Evolutionary conservation across 1,139 yeast species (phyloP), one percentile per base, ranked within the genome.

Genomic region (Hemisphaericaspora xylofermentans): DNA sequence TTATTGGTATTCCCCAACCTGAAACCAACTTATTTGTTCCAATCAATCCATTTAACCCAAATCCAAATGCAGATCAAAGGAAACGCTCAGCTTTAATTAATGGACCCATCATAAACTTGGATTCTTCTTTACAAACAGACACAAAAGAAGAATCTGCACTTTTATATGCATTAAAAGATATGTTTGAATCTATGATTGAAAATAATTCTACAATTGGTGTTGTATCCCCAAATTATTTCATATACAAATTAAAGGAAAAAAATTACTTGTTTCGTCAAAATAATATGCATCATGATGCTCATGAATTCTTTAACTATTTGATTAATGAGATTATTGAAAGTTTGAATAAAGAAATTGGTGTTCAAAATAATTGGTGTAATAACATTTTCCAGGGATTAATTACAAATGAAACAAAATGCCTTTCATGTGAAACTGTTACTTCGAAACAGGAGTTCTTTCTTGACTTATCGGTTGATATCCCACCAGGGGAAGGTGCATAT

Each of bases 221-320:
- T 7, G 91, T 88, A 1, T 86, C 96, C 1, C 97, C 98, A 0
- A 67, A 71, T 25, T 76, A 78, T 53, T 77, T 93, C 39, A 80
- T 93, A 38, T 83, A 81, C 37, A 82, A 84, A 40, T 69, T 91
- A 41, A 89, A 89, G 60, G 79, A 78, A 43, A 89, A 88, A 53
- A 93, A 93, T 59, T 86, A 82, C 52, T 68, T 93, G 51, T 93
- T 93, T 60, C 73, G 96, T 47, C 86, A 89, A 45, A 82, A 86
- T 40, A 72, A 72, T 46, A 89, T 91, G 96, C 98, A 93, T 61
- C 98, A 93, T 58, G 98, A 93, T 68, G 97, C 98, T 2, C 98
- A 93, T 63, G 98, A 93, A 61, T 93, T 93, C 61, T 76, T 89
- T 58, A 91, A 91, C 60, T 91, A 88, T 56, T 63, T 91, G 50